A percentile compares a stretch with the other conserved stretches of the same genome.
These are phyloP conservation scores for Leccinum variicolor DNA, from an alignment of 768 basidiomycete genomes.

Conservation along the genomic window DNA sequence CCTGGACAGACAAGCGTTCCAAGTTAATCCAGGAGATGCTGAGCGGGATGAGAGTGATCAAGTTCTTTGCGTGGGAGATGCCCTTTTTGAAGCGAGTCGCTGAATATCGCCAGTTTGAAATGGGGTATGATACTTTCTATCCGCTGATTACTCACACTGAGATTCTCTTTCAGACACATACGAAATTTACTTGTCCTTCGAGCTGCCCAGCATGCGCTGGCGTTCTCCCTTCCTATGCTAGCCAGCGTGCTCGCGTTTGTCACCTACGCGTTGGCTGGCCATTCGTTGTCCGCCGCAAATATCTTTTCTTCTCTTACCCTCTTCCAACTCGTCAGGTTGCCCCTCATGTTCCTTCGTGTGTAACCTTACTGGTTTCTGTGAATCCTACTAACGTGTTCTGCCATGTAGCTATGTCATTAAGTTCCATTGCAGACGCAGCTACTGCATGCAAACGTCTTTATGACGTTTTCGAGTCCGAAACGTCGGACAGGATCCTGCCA, in stretches of 20 bases:
- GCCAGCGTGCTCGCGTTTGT: conserved; percentile 78
- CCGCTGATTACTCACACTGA: conserved; percentile 1
- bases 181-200: conserved; percentile 64
- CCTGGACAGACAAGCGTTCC: too few relatives aligned
- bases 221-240: conserved; percentile 68
- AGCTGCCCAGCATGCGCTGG: conserved; percentile 63
- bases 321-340: conserved; percentile 80
- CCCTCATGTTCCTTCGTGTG: conserved; percentile 68
- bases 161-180: conserved; percentile 44
- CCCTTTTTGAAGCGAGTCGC: conserved; percentile 77
- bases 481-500: conserved; percentile 53
- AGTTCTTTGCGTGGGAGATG: conserved; percentile 85
- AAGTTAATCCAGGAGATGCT: too few relatives aligned
- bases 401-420: conserved; percentile 56
- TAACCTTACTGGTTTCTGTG: not conserved
- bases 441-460: conserved; percentile 75
- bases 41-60: conserved; percentile 61
- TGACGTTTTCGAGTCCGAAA: conserved; percentile 83
- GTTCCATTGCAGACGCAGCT: conserved; percentile 55
- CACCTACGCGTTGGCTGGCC: conserved; percentile 72
- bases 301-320: conserved; percentile 45
- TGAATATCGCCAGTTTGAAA: conserved; percentile 68
- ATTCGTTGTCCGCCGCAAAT: conserved; percentile 61
- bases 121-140: conserved; percentile 40
- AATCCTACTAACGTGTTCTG: conserved; percentile 5